Evolutionary conservation across 768 basidiomycete genomes (phyloP).

Genomic region (Naganishia antarctica): DNA sequence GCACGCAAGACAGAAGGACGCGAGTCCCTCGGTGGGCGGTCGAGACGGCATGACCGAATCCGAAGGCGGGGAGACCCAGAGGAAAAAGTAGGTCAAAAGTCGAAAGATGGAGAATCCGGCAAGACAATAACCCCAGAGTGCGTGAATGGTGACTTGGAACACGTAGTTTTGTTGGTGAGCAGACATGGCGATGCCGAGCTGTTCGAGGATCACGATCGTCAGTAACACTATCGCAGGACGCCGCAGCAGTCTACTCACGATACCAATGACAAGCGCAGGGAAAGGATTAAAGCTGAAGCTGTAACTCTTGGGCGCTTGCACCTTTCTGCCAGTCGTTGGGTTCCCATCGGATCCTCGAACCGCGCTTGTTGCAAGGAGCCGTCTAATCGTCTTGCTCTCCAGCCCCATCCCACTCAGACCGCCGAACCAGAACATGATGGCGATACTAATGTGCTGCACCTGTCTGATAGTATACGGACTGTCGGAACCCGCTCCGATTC

Average conservation of each 20-base stretch:
- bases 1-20: slow-evolving; percentile 76
- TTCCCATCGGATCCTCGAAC: too few relatives aligned
- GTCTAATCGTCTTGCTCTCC: slow-evolving; percentile 68
- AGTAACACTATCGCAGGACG: background rate
- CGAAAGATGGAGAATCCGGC: slow-evolving; percentile 71
- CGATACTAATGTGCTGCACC: slow-evolving; percentile 89
- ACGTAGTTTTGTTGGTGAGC: slow-evolving; percentile 84
- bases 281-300: slow-evolving; percentile 79
- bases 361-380: slow-evolving; percentile 65
- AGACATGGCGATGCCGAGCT: slow-evolving; percentile 85
- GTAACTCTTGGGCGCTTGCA: slow-evolving; percentile 66
- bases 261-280: slow-evolving; percentile 86
- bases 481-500: slow-evolving; percentile 74
- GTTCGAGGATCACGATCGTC: background rate
- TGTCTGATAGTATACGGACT: slow-evolving; percentile 85
- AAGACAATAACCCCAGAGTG: slow-evolving; percentile 84
- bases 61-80: slow-evolving; percentile 77
- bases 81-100: slow-evolving; percentile 87
- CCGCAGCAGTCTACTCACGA: slow-evolving; percentile 46
- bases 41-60: slow-evolving; percentile 76
- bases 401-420: slow-evolving; percentile 83
- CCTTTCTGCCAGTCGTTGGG: slow-evolving; percentile 17
- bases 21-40: slow-evolving; percentile 87
- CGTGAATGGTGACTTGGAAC: slow-evolving; percentile 91
- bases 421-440: slow-evolving; percentile 80